These are phyloP conservation scores for Phytophthora capsici DNA, from an alignment of 352 stramenopile genomes.

Conservation along the genomic window DNA sequence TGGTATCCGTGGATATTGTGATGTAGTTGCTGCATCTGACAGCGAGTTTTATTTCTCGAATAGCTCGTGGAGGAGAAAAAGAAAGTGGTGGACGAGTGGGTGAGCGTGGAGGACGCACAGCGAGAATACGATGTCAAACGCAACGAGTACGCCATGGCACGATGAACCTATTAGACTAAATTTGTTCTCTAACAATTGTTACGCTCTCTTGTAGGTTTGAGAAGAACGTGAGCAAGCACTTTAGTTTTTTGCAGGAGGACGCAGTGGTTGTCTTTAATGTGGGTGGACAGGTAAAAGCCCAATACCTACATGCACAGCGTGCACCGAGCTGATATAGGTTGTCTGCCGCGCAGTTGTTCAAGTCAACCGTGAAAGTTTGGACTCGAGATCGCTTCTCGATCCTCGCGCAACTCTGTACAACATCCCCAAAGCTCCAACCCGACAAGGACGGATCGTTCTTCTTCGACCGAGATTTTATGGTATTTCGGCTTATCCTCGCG, in stretches of 20 bases:
- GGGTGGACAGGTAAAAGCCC: slow-evolving; percentile 49
- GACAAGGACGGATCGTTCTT: slow-evolving; percentile 67
- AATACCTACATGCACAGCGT: background rate
- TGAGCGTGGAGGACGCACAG: slow-evolving; percentile 69
- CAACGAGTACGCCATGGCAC: slow-evolving; percentile 42
- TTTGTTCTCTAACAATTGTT: background rate
- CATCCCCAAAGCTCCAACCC: slow-evolving; percentile 56
- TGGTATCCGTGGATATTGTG: no score
- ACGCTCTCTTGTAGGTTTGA: slow-evolving; percentile 55
- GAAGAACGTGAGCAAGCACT: slow-evolving; percentile 55
- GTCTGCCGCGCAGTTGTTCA: slow-evolving; percentile 54
- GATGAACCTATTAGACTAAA: background rate
- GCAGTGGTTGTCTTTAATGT: slow-evolving; percentile 77
- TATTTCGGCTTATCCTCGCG: slow-evolving; percentile 75
- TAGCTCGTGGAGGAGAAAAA: slow-evolving; percentile 80
- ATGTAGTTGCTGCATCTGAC: background rate
- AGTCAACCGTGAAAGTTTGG: slow-evolving; percentile 76
- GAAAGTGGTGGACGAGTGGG: slow-evolving; percentile 77
- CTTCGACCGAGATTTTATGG: slow-evolving; percentile 76
- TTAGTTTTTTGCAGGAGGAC: slow-evolving; percentile 58
- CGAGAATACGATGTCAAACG: slow-evolving; percentile 69
- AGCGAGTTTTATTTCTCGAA: background rate
- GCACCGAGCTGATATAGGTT: background rate
- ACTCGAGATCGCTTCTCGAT: slow-evolving; percentile 82
- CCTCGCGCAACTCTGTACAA: slow-evolving; percentile 81